Conservation (phyloP, 2,329 filamentous ascomycete species). For the Cercospora berteroae region DNA sequence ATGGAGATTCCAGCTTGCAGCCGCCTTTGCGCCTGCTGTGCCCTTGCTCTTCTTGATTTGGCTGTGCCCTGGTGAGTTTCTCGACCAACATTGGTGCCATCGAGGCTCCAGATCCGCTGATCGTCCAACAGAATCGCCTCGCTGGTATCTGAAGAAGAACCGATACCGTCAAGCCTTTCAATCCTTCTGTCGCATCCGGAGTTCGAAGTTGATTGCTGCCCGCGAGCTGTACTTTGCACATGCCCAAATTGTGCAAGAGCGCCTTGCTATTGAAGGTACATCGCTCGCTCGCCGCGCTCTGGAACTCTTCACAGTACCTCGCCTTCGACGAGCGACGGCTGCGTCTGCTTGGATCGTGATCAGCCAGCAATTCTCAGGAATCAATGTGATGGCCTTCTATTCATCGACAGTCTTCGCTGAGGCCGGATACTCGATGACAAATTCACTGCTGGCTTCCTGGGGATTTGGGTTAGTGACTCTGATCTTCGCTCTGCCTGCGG, state of each 20-base stretch:
- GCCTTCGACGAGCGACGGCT: conserved; percentile 27
- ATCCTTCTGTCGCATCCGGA: conserved; percentile 44
- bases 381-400: conserved; percentile 40
- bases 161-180: conserved; percentile 38
- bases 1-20: conserved; percentile 62
- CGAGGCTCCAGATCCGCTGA: not conserved
- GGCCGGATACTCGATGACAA: conserved; percentile 41
- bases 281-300: conserved; percentile 11
- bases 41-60: conserved; percentile 60
- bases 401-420: conserved; percentile 35
- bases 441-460: conserved; percentile 55
- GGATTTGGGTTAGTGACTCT: conserved; percentile 61
- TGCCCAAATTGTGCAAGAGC: conserved; percentile 28
- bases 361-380: conserved; percentile 23
- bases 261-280: conserved; percentile 22
- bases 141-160: conserved; percentile 31
- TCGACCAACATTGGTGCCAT: not conserved
- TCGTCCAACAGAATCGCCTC: conserved; percentile 21
- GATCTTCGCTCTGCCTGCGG: conserved; percentile 57
- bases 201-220: conserved; percentile 32
- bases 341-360: conserved; percentile 26
- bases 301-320: conserved; percentile 29
- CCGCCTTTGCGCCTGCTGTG: conserved; percentile 64
- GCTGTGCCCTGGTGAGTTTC: conserved; percentile 37
- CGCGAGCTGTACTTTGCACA: conserved; percentile 35